These are phyloP conservation scores for Saccharomyces hybrid DNA, from an alignment of 1,139 yeast genomes.

Conservation along the genomic window DNA sequence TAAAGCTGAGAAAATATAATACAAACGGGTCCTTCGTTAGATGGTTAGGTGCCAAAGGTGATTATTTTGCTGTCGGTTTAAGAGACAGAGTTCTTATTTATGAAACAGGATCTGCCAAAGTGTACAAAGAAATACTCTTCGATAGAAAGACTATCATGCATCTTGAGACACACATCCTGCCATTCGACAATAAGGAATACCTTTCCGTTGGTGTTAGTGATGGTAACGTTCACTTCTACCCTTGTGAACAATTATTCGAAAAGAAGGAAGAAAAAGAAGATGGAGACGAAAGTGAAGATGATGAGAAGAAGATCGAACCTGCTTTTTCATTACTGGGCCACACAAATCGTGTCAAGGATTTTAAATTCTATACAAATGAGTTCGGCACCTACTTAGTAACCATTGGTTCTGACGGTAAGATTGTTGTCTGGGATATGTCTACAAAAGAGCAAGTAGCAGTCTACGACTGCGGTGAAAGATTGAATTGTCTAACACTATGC, in stretches of 20 bases:
- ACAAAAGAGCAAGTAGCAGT: conserved; percentile 76
- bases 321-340: conserved; percentile 66
- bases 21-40: conserved; percentile 59
- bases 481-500: conserved; percentile 75
- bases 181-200: conserved; percentile 40
- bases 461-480: conserved; percentile 85
- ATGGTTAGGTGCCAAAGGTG: conserved; percentile 52
- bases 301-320: conserved; percentile 31
- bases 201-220: conserved; percentile 62
- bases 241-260: conserved; percentile 35
- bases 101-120: conserved; percentile 55
- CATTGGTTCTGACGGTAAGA: conserved; percentile 86
- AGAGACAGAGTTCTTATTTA: conserved; percentile 57
- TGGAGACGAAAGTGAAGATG: conserved; percentile 28
- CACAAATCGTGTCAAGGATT: conserved; percentile 74
- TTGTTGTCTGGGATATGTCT: conserved; percentile 79
- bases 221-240: conserved; percentile 58
- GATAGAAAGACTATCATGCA: conserved; percentile 61
- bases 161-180: conserved; percentile 43
- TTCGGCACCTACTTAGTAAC: conserved; percentile 55
- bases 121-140: conserved; percentile 38
- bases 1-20: conserved; percentile 67
- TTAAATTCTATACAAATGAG: conserved; percentile 45
- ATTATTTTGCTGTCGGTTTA: conserved; percentile 67
- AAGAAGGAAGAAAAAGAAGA: conserved; percentile 19